Percentiles rank a stretch among this genome's conserved stretches.
Evolutionary conservation across 2,329 filamentous ascomycete species (phyloP).

Genomic region (Hypoxylon sp.): DNA sequence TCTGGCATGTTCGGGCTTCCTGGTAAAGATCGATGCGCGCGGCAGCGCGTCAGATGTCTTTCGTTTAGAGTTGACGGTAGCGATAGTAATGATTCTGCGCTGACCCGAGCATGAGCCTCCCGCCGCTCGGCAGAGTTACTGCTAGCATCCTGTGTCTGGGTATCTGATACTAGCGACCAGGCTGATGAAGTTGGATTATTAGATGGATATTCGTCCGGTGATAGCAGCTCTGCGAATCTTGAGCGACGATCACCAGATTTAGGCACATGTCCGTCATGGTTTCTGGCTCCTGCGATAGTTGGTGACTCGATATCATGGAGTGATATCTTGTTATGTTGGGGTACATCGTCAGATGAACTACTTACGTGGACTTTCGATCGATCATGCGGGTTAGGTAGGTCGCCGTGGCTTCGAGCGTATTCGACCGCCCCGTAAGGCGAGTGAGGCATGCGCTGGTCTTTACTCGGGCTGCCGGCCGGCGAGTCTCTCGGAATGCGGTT

Average conservation of each 20-base stretch:
- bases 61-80: constrained; percentile 44
- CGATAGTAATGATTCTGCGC: constrained; percentile 42
- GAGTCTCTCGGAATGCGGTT: background rate
- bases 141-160: constrained; percentile 8
- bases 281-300: constrained; percentile 1
- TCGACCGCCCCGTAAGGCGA: background rate
- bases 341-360: constrained; percentile 9
- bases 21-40: constrained; percentile 27
- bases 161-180: constrained; percentile 13
- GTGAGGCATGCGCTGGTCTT: background rate
- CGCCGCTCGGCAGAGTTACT: constrained; percentile 37
- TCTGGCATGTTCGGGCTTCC: constrained; percentile 37
- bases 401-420: constrained; percentile 2
- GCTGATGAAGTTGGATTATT: constrained; percentile 7
- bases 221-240: background rate
- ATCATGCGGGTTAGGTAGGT: constrained; percentile 5
- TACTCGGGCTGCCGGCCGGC: constrained; percentile 3
- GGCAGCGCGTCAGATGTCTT: constrained; percentile 41
- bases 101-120: constrained; percentile 40
- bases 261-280: constrained; percentile 8
- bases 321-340: constrained; percentile 26
- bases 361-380: background rate
- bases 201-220: background rate
- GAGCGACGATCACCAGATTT: background rate
- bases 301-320: constrained; percentile 27